Percentiles rank a stretch among this genome's conserved stretches.
These are phyloP conservation scores for Triticum urartu DNA, from an alignment of 176 grass and related monocot species.

Conservation along the genomic window DNA sequence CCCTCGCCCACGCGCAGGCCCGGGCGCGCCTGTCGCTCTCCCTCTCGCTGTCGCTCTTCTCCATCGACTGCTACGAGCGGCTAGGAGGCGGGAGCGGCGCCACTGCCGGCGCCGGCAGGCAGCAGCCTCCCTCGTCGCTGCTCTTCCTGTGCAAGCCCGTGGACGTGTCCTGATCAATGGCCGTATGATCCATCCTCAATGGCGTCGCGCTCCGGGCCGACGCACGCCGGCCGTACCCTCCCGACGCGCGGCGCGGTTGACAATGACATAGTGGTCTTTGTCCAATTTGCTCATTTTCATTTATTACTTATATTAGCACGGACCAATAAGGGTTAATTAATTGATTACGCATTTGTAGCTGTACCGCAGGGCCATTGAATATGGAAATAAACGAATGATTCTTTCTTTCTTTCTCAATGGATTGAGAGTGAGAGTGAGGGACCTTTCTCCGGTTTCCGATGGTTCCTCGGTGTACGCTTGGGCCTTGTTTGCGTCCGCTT, in stretches of 20 bases:
- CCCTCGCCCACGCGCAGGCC: slow-evolving; percentile 23
- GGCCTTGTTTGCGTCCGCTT: slow-evolving; percentile 35
- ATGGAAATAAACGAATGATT: slow-evolving; percentile 31
- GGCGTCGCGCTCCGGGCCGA: background rate
- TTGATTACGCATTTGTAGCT: slow-evolving; percentile 2
- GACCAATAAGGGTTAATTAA: slow-evolving; percentile 2
- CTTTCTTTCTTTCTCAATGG: background rate
- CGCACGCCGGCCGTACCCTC: background rate
- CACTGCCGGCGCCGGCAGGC: slow-evolving; percentile 13
- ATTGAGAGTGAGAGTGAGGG: too few relatives aligned
- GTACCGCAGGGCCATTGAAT: slow-evolving; percentile 36
- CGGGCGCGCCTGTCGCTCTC: slow-evolving; percentile 66
- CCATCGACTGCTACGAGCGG: slow-evolving; percentile 99
- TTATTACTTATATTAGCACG: background rate
- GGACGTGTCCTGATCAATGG: slow-evolving; percentile 69
- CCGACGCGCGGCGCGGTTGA: background rate
- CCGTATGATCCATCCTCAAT: background rate
- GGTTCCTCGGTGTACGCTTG: slow-evolving; percentile 30
- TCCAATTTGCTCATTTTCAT: background rate
- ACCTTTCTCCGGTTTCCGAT: background rate
- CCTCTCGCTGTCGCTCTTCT: slow-evolving; percentile 95
- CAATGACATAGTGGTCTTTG: background rate
- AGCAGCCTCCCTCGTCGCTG: slow-evolving; percentile 63
- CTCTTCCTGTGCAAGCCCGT: slow-evolving; percentile 89
- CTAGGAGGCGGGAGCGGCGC: slow-evolving; percentile 46